Evolutionary conservation across 192 early-diverging fungal species (phyloP), one percentile per base, ranked within the genome.

Genomic region (Oehlia diaphana): DNA sequence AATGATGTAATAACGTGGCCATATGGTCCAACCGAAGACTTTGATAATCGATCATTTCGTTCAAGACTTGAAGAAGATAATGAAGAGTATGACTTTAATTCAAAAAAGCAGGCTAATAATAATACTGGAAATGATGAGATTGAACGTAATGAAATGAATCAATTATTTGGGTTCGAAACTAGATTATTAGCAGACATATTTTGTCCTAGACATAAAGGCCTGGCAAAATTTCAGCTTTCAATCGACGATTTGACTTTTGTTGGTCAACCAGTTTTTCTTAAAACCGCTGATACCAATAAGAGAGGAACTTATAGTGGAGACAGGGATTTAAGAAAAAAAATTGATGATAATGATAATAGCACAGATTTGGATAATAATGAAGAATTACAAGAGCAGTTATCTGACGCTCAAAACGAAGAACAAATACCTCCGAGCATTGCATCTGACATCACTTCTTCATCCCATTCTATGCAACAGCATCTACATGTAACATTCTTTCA

Each of bases 221-320:
- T 96, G 80, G 86, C 88, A 64, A 87, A 92, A 67, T 98, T 98
- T 82, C 94, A 96, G 80, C 87, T 98, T 62, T 88, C 91, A 2
- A 91, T 98, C 10, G 94, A 97, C 82, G 91, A 94, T 63, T 79
- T 96, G 71, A 91, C 92, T 12, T 97, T 98, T 91, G 88, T 94
- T 3, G 94, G 94, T 0, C 92, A 93, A 70, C 92, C 92, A 23
- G 81, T 86, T 9, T 82, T 79, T 7, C 58, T 83, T 19, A 76
- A 53, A 13, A 81, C 80, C 2, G 68, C 80, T 84, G 90, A 74
- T 79, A 84, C 21, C 86, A 89, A 42, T 28, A 72, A 67, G 72
- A 79, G 26, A 63, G 78, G 31, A 31, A 31, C 2, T 31, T 31
- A 31, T 31, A 31, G 16, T 79, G 78, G 79, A 47, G 28, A 75